Evolutionary conservation across 1,284 basidiomycete genomes (phyloP), one percentile per base, ranked within the genome.

Genomic region (Schizophyllum commune): DNA sequence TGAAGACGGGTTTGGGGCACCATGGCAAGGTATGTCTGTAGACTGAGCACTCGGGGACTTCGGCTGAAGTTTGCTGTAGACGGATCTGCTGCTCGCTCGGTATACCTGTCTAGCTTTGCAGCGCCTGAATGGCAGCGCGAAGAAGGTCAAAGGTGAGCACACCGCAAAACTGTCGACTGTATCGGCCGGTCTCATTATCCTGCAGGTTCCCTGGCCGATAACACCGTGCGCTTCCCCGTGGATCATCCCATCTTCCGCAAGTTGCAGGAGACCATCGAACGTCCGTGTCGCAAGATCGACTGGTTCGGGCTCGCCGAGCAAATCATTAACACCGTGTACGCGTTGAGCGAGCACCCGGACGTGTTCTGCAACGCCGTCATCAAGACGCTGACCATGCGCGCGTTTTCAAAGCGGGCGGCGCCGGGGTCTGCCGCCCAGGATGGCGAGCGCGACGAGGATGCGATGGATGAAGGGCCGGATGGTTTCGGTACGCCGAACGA

Each of bases 231-330:
- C 2, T 79, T 96, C 59, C 89, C 91, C 2, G 98, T 98, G 92
- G 87, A 91, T 54, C 92, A 89, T 64, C 80, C 86, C 0, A 86
- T 99, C 58, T 98, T 99, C 76, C 79, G 79, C 34, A 91, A 91
- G 66, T 79, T 99, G 3, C 85, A 91, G 68, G 88, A 90, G 1
- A 82, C 86, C 5, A 83, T 97, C 56, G 85, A 94, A 68, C 78
- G 84, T 56, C 88, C 92, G 0, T 90, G 86, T 60, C 81, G 85
- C 47, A 89, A 88, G n/a, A 91, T 88, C 67, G 93, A 96, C 62
- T 97, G 95, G 94, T 98, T 99, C 70, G 88, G 89, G 11, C 86
- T 98, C 76, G 94, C 97, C 0, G 96, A 99, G 72, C 94, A 99
- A 13, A 93, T 91, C 4, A 88, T 99, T 74, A 98, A 99, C 71